Percentiles rank a stretch among this genome's conserved stretches.
These are phyloP conservation scores for Wallacemonas sp. DNA, from an alignment of 208 protist species.

Conservation along the genomic window DNA sequence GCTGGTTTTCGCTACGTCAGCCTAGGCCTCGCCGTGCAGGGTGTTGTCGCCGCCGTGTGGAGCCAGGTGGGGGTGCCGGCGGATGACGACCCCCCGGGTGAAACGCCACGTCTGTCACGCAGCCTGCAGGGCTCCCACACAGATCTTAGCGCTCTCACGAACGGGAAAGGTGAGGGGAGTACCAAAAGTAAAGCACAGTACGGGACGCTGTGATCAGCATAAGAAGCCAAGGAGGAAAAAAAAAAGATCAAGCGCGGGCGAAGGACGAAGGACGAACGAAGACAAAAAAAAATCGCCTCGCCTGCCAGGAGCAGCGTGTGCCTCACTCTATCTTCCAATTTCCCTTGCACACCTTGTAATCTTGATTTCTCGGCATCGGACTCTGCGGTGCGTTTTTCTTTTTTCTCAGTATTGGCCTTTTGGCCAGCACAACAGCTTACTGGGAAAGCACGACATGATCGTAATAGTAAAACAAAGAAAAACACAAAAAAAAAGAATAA, in stretches of 20 bases:
- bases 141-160: neutral
- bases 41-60: conserved; percentile 51
- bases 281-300: no score
- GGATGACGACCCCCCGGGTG: conserved; percentile 23
- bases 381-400: no score
- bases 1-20: conserved; percentile 43
- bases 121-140: conserved; percentile 9
- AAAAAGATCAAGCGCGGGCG: no score
- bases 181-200: neutral
- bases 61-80: conserved; percentile 44
- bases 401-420: no score
- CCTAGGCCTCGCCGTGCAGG: conserved; percentile 40
- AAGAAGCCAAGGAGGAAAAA: no score
- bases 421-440: no score
- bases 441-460: no score
- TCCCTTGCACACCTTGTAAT: no score
- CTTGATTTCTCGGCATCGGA: no score
- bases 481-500: neutral
- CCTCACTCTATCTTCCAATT: neutral
- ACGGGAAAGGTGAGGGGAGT: neutral
- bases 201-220: neutral
- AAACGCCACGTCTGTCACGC: conserved; percentile 25
- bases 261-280: no score
- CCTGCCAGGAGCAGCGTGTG: neutral
- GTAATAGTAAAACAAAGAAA: no score